Evolutionary conservation across 179 eudicot genomes (phyloP).

Genomic region (Spergularia azorica): DNA sequence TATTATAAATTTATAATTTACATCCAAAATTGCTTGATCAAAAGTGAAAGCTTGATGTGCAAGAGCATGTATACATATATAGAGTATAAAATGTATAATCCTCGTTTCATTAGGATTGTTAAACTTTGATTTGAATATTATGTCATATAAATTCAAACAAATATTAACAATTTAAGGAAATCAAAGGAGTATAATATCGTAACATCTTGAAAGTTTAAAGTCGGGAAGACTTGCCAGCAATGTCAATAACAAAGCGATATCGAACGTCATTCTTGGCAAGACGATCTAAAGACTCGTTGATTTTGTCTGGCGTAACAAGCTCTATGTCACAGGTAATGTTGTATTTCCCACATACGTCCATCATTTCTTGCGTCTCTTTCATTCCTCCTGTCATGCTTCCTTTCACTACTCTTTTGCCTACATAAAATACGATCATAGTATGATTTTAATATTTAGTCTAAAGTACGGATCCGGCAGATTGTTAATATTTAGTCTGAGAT

Average conservation of each 20-base stretch:
- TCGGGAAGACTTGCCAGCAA: slow-evolving; percentile 47
- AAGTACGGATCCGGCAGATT: too few relatives aligned
- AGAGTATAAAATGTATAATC: too few relatives aligned
- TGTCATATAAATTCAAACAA: too few relatives aligned
- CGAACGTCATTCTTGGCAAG: slow-evolving; percentile 71
- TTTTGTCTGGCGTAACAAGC: slow-evolving; percentile 41
- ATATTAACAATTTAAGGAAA: not conserved
- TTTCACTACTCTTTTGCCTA: slow-evolving; percentile 66
- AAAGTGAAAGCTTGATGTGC: too few relatives aligned
- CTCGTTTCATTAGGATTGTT: too few relatives aligned
- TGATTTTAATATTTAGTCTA: too few relatives aligned
- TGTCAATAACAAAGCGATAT: slow-evolving; percentile 81
- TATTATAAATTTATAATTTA: too few relatives aligned
- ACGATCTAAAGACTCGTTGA: slow-evolving; percentile 63
- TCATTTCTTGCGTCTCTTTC: slow-evolving; percentile 80
- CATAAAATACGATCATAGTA: not conserved
- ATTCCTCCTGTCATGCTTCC: slow-evolving; percentile 87
- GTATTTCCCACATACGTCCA: slow-evolving; percentile 70
- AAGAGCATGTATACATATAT: too few relatives aligned
- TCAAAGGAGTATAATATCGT: not conserved
- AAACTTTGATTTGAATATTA: too few relatives aligned
- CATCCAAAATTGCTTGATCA: too few relatives aligned
- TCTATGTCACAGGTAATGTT: slow-evolving; percentile 74
- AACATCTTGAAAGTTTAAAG: slow-evolving; percentile 24
- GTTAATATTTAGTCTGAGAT: not conserved